These are phyloP conservation scores for Geotrichum aggregatum DNA, from an alignment of 1,139 yeast species.

Conservation along the genomic window DNA sequence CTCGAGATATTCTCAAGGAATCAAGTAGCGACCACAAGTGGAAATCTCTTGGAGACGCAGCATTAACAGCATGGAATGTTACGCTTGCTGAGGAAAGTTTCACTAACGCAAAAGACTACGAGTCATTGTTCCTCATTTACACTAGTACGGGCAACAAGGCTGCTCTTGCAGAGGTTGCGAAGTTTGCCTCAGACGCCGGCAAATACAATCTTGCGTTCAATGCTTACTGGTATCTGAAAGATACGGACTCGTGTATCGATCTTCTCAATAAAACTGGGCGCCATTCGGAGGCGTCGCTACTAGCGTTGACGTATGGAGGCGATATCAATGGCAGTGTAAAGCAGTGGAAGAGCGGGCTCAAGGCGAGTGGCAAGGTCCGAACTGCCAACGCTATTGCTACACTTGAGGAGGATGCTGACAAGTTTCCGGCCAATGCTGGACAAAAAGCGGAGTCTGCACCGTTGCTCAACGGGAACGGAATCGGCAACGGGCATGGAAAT, in stretches of 20 bases:
- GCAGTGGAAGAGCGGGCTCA: constrained; percentile 63
- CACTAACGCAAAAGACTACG: constrained; percentile 73
- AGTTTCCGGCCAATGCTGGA: constrained; percentile 35
- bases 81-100: constrained; percentile 78
- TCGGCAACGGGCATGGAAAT: not conserved
- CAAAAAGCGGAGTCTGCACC: constrained; percentile 31
- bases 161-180: constrained; percentile 56
- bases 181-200: constrained; percentile 62
- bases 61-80: constrained; percentile 73
- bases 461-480: constrained; percentile 12
- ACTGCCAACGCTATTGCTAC: constrained; percentile 48
- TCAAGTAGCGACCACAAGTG: constrained; percentile 63
- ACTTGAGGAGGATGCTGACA: constrained; percentile 31
- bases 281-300: constrained; percentile 77
- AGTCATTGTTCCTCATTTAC: constrained; percentile 75
- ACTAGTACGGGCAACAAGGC: constrained; percentile 71
- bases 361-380: constrained; percentile 48
- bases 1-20: constrained; percentile 61
- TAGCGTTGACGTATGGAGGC: constrained; percentile 70
- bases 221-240: constrained; percentile 83
- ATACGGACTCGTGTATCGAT: constrained; percentile 58
- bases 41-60: constrained; percentile 88
- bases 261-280: constrained; percentile 68
- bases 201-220: constrained; percentile 89
- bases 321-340: constrained; percentile 48